Base-by-base conservation (phyloP, 2,329 filamentous ascomycete species). In the Talaromyces piceae region DNA sequence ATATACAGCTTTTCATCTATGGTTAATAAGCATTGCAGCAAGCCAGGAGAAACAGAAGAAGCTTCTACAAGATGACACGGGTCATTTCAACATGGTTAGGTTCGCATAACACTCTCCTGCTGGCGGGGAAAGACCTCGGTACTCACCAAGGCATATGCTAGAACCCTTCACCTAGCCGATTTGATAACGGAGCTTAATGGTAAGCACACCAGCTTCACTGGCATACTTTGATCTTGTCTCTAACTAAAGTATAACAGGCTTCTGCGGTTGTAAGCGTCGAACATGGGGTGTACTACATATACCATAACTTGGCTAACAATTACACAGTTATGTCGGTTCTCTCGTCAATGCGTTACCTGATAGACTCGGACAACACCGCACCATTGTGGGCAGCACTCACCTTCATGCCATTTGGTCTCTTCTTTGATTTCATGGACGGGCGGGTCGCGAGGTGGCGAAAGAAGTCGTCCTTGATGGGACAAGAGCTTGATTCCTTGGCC, bases 341-440 rank as follows among this genome's bases (percentile, higher is more conserved):
- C 73, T 91, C 90, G 43, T 95, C 90, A 22, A 81, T 98, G 73
- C 88, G 90, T 59, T 97, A 97, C 78, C 80, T 95, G 56, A 84
- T 84, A 56, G 81, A 86, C 57, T 78, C 86, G 7, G 66, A 77
- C 53, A 74, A 86, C 50, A 76, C 82, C 60, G 76, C 75, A 48
- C 86, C 89, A 61, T 74, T 96, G 50, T 97, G 88, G 80, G 73
- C 84, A 28, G 91, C 93, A 2, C 81, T 98, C 45, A 81, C 76
- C 4, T 88, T 96, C 70, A 87, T 97, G 70, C 91, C 91, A 0
- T 88, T 96, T 54, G 91, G 90, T 4, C 77, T 97, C 11, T 96
- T 97, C 76, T 97, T 97, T 69, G 93, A 98, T 71, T 94, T 95
- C 66, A 89, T 97, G 79, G 93, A 98, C 69, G 93, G 93, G 65